Percentiles rank a stretch among this genome's conserved stretches.
Evolutionary conservation across 164 flowering plant genomes (phyloP).

Genomic region (Akebia trifoliata): DNA sequence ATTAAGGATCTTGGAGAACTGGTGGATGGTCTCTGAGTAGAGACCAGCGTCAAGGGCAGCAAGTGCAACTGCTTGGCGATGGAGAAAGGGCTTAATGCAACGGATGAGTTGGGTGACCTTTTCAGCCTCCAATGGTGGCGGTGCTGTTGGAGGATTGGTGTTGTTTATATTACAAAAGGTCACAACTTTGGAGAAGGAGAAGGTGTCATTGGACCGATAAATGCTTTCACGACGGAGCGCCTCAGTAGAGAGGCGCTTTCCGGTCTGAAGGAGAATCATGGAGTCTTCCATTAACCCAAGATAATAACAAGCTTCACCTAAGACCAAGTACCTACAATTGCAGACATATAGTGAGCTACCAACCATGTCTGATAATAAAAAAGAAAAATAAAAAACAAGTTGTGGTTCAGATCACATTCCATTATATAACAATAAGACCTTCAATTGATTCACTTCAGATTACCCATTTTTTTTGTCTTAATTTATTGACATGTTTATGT

Average conservation of each 20-base stretch:
- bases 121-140: constrained; percentile 49
- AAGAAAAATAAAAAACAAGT: too few species aligned
- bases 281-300: constrained; percentile 96
- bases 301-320: constrained; percentile 92
- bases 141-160: constrained; percentile 15
- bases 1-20: constrained; percentile 85
- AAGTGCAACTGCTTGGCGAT: constrained; percentile 75
- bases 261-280: constrained; percentile 86
- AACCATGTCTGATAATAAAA: too few species aligned
- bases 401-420: too few species aligned
- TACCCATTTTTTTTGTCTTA: too few species aligned
- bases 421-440: too few species aligned
- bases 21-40: constrained; percentile 82
- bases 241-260: constrained; percentile 77
- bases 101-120: constrained; percentile 52
- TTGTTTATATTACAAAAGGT: constrained; percentile 17
- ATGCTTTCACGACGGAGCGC: constrained; percentile 77
- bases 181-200: constrained; percentile 35
- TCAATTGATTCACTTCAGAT: too few species aligned
- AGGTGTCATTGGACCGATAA: constrained; percentile 80
- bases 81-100: constrained; percentile 83
- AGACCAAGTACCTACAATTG: constrained; percentile 63
- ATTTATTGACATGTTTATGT: too few species aligned
- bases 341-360: neutral
- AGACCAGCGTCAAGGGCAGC: constrained; percentile 95